A percentile compares a stretch with the other conserved stretches of the same genome.
These are phyloP conservation scores for Gnetum montanum DNA, from an alignment of 75 land plant genomes.

Conservation along the genomic window DNA sequence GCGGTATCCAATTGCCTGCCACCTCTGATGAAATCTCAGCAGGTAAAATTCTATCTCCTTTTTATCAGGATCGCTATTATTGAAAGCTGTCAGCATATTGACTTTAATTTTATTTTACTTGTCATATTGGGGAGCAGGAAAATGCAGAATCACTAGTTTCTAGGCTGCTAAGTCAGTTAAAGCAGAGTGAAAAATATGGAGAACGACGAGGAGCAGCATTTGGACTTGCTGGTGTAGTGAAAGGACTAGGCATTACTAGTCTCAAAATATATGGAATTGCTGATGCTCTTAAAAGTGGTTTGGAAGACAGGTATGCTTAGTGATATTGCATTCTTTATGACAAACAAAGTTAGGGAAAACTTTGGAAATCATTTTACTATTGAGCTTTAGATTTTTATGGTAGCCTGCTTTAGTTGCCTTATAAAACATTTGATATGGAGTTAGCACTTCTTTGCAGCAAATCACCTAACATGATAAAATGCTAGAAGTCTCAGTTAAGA, in stretches of 20 bases:
- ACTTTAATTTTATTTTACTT: no score
- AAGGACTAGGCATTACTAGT: constrained; percentile 76
- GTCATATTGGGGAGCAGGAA: constrained; percentile 47
- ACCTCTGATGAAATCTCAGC: constrained; percentile 78
- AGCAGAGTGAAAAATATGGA: constrained; percentile 88
- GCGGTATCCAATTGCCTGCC: constrained; percentile 93
- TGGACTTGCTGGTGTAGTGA: constrained; percentile 95
- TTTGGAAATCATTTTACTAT: background rate
- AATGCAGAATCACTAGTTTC: constrained; percentile 57
- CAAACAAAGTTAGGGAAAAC: background rate
- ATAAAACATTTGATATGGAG: background rate
- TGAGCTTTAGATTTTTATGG: background rate
- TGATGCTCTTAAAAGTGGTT: constrained; percentile 41
- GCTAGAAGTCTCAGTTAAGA: no score
- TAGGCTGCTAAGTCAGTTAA: constrained; percentile 54
- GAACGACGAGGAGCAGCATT: constrained; percentile 98
- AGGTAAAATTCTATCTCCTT: no score
- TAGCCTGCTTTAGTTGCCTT: background rate
- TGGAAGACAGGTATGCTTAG: constrained; percentile 69
- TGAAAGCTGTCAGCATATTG: background rate
- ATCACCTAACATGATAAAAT: no score
- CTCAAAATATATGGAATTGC: constrained; percentile 69
- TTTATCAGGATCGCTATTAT: background rate
- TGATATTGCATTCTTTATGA: no score
- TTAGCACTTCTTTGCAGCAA: no score